Evolutionary conservation across 2,329 filamentous ascomycete genomes (phyloP).

Genomic region (Botrytis elliptica): DNA sequence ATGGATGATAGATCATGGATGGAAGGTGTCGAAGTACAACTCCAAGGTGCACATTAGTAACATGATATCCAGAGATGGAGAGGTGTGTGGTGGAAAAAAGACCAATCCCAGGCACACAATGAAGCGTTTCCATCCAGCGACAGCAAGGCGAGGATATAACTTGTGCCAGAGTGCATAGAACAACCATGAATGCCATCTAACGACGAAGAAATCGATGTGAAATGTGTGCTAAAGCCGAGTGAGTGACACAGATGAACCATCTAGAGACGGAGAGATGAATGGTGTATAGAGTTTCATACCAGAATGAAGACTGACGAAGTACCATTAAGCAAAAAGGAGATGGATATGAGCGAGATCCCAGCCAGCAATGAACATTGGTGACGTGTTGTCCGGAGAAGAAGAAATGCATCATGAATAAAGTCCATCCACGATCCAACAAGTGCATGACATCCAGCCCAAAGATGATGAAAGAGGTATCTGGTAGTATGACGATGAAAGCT

Average conservation of each 20-base stretch:
- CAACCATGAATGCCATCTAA: background rate
- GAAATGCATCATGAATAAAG: background rate
- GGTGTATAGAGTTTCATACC: background rate
- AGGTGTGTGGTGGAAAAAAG: background rate
- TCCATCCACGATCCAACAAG: background rate
- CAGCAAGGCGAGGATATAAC: background rate
- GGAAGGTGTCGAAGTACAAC: background rate
- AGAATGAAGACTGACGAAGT: fast-evolving
- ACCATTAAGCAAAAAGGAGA: background rate
- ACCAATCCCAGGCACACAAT: background rate
- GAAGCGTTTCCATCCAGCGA: background rate
- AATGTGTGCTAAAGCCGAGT: background rate
- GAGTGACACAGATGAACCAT: background rate
- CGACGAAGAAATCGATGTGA: background rate
- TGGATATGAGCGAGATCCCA: background rate
- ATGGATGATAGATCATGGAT: background rate
- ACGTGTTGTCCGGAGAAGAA: background rate
- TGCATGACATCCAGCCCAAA: background rate
- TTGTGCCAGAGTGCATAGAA: background rate
- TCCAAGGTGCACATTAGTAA: background rate
- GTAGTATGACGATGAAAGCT: background rate
- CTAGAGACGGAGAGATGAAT: background rate
- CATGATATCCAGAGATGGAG: background rate
- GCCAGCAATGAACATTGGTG: background rate
- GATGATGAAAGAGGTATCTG: background rate